Evolutionary conservation across 768 basidiomycete genomes (phyloP), one percentile per base, ranked within the genome.

Genomic region (Ephemerocybe angulata): DNA sequence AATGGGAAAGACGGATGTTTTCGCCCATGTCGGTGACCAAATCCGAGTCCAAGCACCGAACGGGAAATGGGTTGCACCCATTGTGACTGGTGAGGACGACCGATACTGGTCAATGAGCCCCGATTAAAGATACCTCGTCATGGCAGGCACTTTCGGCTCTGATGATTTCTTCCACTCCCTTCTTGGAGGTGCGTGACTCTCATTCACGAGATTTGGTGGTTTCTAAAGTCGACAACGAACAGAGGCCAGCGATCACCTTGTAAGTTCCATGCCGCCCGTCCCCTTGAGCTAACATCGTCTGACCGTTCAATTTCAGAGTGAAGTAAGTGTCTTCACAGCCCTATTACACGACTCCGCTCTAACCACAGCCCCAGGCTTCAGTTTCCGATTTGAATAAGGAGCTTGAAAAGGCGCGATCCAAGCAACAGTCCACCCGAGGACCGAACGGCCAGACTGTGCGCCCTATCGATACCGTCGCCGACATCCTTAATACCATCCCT

Each of bases 331-430:
- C 19, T 40, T 2, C 25, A 27, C 19, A 19, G 5, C 44, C 17
- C 6, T 30, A 27, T 29, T 33, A 30, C 15, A 5, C 13, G 35
- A 17, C 12, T 24, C 17, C n/a, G 58, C 35, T 10, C 24, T 48
- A 25, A 6, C 49, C 37, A 19, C 50, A 41, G 55, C 72, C 67
- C 21, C 66, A 88, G 73, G 90, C 93, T 2, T 94, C 92, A 31
- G 91, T 98, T 2, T 80, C 86, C 1, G 93, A 98, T 64, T 77
- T 98, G 38, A 90, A 89, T 72, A 84, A 85, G 57, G 82, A 88
- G 57, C 76, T 96, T 59, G 79, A 81, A 54, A 80, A 79, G 41
- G 91, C 91, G 1, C 82, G 85, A n/a, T 76, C 81, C 24, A 76
- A 61, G 75, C 78, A 4, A 12, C 67, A 58, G 52, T 69, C 54